Conservation (phyloP, 306 rosid species). For the Potentilla sterilis region DNA sequence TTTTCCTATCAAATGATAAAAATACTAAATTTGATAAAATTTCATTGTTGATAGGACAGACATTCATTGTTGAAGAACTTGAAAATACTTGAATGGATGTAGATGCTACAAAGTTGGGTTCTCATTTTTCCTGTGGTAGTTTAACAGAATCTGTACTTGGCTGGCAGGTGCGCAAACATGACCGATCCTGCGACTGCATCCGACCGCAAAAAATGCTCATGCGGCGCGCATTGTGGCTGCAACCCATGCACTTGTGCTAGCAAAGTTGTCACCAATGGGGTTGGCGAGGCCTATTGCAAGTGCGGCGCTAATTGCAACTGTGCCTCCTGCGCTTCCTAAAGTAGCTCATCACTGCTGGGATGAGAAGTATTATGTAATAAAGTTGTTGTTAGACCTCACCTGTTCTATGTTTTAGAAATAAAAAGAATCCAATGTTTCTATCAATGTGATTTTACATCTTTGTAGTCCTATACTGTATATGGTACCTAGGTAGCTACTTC, state of each 20-base stretch:
- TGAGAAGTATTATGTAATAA: not conserved
- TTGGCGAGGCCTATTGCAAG: conserved; percentile 45
- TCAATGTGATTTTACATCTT: not conserved
- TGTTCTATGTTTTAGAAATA: not conserved
- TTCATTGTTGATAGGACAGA: too few relatives aligned
- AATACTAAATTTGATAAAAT: too few relatives aligned
- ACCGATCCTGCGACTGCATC: not conserved
- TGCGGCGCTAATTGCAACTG: conserved; percentile 51
- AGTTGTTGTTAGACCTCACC: not conserved
- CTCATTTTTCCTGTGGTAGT: not conserved
- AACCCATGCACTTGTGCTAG: conserved; percentile 65
- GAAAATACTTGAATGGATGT: not conserved
- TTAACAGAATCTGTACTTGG: not conserved
- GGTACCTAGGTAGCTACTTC: not conserved
- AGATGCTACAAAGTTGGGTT: not conserved
- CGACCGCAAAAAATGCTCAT: conserved; percentile 49
- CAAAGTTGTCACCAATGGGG: conserved; percentile 30
- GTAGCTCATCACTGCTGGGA: not conserved
- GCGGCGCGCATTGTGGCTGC: conserved; percentile 81
- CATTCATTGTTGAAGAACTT: too few relatives aligned
- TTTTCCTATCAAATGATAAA: too few relatives aligned
- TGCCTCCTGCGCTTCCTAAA: conserved; percentile 41
- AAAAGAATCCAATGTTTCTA: not conserved
- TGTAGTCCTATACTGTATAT: not conserved
- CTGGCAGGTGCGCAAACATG: conserved; percentile 16